phyloP scores from a whole-genome alignment of 163 green algal species.

The Chloromonas sp. region DNA sequence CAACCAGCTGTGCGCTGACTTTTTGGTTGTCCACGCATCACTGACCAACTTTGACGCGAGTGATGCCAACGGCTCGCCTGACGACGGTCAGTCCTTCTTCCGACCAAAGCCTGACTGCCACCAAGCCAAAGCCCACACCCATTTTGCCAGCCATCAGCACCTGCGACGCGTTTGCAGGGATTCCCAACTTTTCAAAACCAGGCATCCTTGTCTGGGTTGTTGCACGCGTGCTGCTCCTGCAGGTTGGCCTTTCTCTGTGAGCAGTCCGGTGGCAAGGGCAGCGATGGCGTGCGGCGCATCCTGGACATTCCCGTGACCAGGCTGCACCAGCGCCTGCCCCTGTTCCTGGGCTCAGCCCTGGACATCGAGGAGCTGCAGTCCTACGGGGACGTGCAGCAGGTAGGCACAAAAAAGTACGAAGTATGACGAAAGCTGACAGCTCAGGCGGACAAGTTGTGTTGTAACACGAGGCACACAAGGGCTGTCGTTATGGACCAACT shows the following conservation, averaged over 20 bases:
- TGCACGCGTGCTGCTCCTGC: background rate
- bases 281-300: constrained; percentile 67
- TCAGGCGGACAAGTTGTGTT: background rate
- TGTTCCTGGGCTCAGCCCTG: constrained; percentile 72
- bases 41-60: too few relatives aligned
- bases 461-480: too few relatives aligned
- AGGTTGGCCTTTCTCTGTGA: constrained; percentile 83
- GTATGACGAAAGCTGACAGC: constrained; percentile 23
- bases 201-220: background rate
- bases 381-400: constrained; percentile 61
- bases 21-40: too few relatives aligned
- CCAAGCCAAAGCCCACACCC: too few relatives aligned
- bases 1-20: too few relatives aligned
- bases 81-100: too few relatives aligned
- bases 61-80: too few relatives aligned
- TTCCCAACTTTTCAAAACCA: background rate
- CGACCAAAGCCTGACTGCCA: too few relatives aligned
- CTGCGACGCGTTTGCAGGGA: too few relatives aligned
- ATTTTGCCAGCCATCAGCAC: too few relatives aligned
- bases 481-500: too few relatives aligned
- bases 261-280: constrained; percentile 83
- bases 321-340: constrained; percentile 85
- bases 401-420: constrained; percentile 41
- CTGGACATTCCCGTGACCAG: constrained; percentile 71
- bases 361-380: constrained; percentile 58